Percentiles rank a stretch among this genome's conserved stretches.
Conservation (phyloP, 2,329 filamentous ascomycete genomes). For the Fusarium sarcochroum region DNA sequence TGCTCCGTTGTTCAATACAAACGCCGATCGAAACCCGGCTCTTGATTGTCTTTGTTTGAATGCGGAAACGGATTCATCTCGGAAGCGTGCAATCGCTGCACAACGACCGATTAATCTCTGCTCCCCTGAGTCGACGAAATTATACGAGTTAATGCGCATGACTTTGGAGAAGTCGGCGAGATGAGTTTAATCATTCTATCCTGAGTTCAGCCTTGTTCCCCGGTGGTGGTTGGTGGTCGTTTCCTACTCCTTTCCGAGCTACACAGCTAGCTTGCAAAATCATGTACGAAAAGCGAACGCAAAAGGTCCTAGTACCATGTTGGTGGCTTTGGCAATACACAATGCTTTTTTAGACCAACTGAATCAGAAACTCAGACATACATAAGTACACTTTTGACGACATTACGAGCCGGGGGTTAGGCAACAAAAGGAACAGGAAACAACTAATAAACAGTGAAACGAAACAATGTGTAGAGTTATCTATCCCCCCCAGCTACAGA, state of each 20-base stretch:
- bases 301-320: slow-evolving; percentile 3
- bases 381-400: slow-evolving; percentile 7
- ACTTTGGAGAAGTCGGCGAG: slow-evolving; percentile 36
- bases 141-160: slow-evolving; percentile 44
- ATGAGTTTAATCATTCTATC: slow-evolving; percentile 24
- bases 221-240: slow-evolving; percentile 9
- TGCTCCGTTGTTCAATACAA: slow-evolving; percentile 40
- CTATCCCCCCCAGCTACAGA: slow-evolving; percentile 39
- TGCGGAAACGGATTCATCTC: slow-evolving; percentile 44
- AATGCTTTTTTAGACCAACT: background rate
- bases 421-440: slow-evolving; percentile 40
- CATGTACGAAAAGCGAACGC: slow-evolving; percentile 13
- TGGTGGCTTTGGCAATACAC: slow-evolving; percentile 6
- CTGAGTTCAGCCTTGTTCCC: slow-evolving; percentile 34
- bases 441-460: slow-evolving; percentile 46
- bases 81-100: slow-evolving; percentile 41
- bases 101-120: slow-evolving; percentile 35
- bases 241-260: slow-evolving; percentile 18
- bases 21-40: slow-evolving; percentile 53
- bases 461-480: slow-evolving; percentile 44
- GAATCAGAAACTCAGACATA: slow-evolving; percentile 10
- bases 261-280: slow-evolving; percentile 1
- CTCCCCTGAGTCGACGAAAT: slow-evolving; percentile 33
- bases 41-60: slow-evolving; percentile 44
- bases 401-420: slow-evolving; percentile 20